Percentiles rank a stretch among this genome's conserved stretches.
phyloP scores from a whole-genome alignment of 1,139 yeast genomes.

The Eremothecium sinecaudum region DNA sequence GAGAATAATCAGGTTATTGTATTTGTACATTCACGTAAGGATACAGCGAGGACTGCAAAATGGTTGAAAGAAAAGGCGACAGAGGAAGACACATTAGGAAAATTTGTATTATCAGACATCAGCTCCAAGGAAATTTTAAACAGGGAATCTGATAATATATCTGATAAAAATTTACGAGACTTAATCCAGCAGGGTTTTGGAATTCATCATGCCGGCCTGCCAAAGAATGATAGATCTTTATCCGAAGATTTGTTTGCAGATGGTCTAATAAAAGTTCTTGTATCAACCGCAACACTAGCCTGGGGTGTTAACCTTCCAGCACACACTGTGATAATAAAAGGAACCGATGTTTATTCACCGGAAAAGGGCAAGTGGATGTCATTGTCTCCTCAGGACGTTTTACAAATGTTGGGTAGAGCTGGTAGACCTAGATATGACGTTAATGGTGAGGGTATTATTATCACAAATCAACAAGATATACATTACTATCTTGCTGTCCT shows the following conservation, averaged over 20 bases:
- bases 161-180: slow-evolving; percentile 48
- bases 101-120: slow-evolving; percentile 41
- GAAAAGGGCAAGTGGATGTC: slow-evolving; percentile 84
- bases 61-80: slow-evolving; percentile 56
- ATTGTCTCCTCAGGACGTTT: slow-evolving; percentile 83
- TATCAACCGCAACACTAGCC: slow-evolving; percentile 91
- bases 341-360: slow-evolving; percentile 90
- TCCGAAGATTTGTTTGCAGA: slow-evolving; percentile 85
- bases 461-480: slow-evolving; percentile 76
- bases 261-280: slow-evolving; percentile 72
- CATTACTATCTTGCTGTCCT: slow-evolving; percentile 82
- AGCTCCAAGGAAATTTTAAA: slow-evolving; percentile 55
- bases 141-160: slow-evolving; percentile 51
- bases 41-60: slow-evolving; percentile 75
- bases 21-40: slow-evolving; percentile 91
- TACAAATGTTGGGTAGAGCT: slow-evolving; percentile 96
- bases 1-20: slow-evolving; percentile 66
- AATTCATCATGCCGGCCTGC: slow-evolving; percentile 89
- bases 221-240: slow-evolving; percentile 59
- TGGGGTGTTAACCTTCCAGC: slow-evolving; percentile 99
- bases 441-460: slow-evolving; percentile 88
- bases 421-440: slow-evolving; percentile 93
- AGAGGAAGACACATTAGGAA: slow-evolving; percentile 45
- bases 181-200: slow-evolving; percentile 71
- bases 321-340: slow-evolving; percentile 89